These are phyloP conservation scores for Cercophora scortea DNA, from an alignment of 495 filamentous ascomycete species.

Conservation along the genomic window DNA sequence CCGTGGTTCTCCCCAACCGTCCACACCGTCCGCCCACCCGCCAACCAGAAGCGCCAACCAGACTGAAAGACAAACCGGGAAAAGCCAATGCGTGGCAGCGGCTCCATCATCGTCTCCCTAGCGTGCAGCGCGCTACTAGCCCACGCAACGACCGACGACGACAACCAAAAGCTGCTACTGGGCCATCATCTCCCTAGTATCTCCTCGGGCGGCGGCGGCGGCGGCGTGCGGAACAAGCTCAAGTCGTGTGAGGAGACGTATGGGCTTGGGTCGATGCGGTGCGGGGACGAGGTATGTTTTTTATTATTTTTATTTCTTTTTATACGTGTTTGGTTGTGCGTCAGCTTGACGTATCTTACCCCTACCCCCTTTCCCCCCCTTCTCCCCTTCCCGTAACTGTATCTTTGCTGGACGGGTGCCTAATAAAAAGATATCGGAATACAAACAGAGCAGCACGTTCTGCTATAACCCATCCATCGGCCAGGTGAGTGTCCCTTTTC, in stretches of 20 bases:
- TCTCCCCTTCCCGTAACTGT: too few species aligned
- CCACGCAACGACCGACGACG: too few species aligned
- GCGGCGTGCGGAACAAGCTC: background rate
- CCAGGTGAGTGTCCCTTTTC: slow-evolving; percentile 17
- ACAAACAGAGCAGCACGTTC: slow-evolving; percentile 14
- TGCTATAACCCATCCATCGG: slow-evolving; percentile 29
- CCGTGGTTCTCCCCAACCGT: too few species aligned
- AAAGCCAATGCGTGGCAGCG: background rate
- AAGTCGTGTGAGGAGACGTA: slow-evolving; percentile 31
- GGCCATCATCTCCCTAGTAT: background rate
- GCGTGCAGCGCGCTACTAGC: background rate
- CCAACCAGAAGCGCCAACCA: too few species aligned
- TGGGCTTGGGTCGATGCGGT: slow-evolving; percentile 24
- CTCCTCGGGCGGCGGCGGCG: background rate
- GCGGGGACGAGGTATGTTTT: slow-evolving; percentile 19
- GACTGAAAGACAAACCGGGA: too few species aligned
- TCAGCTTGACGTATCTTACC: too few species aligned
- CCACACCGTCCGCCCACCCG: too few species aligned
- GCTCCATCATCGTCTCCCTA: background rate
- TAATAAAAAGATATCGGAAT: too few species aligned
- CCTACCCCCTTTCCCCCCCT: too few species aligned
- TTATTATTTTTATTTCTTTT: too few species aligned
- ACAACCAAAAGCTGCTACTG: background rate
- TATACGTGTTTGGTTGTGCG: too few species aligned
- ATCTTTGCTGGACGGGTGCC: too few species aligned